phyloP scores from a whole-genome alignment of 345 rosid genomes.

The Aegle marmelos region DNA sequence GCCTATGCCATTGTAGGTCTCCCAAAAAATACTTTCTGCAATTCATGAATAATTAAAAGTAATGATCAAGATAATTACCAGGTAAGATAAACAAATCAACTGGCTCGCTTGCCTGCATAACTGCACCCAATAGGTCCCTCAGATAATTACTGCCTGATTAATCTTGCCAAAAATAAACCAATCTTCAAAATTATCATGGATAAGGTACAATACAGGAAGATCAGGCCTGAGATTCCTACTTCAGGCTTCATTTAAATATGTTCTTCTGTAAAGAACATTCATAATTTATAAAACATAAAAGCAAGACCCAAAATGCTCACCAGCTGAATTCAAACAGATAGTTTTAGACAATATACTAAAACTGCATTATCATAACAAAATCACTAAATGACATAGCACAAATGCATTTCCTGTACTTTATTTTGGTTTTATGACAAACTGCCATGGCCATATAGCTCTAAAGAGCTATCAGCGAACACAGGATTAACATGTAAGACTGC shows the following conservation, averaged over 20 bases:
- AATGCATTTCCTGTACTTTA: not conserved
- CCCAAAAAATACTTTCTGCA: not conserved
- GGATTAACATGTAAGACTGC: not conserved
- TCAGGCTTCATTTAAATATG: not conserved
- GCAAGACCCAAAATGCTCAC: not conserved
- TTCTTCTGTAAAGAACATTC: not conserved
- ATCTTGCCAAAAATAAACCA: not conserved
- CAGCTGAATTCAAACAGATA: not conserved
- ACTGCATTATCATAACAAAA: not conserved
- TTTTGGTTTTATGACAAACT: not conserved
- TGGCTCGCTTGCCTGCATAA: constrained; percentile 38
- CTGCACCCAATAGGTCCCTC: constrained; percentile 27
- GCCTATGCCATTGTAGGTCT: not conserved
- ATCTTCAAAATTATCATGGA: not conserved
- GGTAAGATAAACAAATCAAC: constrained; percentile 42
- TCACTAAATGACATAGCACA: not conserved
- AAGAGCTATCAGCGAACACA: not conserved
- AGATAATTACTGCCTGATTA: not conserved
- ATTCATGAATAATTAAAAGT: not conserved
- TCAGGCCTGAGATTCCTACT: not conserved
- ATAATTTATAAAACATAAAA: not conserved
- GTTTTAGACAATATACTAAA: not conserved
- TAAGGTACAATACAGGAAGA: not conserved
- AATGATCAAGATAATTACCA: constrained; percentile 21
- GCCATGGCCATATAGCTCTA: not conserved